phyloP scores from a whole-genome alignment of 1,284 basidiomycete genomes.

The Rhodotorula sp. region DNA sequence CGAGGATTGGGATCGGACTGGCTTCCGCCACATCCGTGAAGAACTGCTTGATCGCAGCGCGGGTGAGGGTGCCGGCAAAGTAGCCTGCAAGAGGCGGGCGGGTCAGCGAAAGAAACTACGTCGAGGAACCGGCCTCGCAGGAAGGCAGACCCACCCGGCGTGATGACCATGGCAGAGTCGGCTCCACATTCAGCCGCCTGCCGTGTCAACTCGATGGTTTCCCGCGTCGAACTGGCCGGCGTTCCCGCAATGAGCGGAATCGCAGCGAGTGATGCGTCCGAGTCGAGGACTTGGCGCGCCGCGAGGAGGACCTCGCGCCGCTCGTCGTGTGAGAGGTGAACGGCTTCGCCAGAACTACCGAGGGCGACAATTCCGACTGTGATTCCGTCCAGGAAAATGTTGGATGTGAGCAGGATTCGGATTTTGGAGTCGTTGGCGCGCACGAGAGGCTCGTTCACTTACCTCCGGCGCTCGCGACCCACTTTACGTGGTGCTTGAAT shows the following conservation, averaged over 20 bases:
- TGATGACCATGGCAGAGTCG: slow-evolving; percentile 64
- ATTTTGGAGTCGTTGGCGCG: too few relatives aligned
- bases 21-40: slow-evolving; percentile 68
- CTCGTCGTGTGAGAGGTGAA: slow-evolving; percentile 69
- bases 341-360: slow-evolving; percentile 52
- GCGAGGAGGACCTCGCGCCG: slow-evolving; percentile 63
- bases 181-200: slow-evolving; percentile 80
- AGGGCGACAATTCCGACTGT: slow-evolving; percentile 30
- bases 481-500: slow-evolving; percentile 28
- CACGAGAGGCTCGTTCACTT: not conserved
- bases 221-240: slow-evolving; percentile 70
- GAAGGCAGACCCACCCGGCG: slow-evolving; percentile 37
- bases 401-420: too few relatives aligned
- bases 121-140: too few relatives aligned
- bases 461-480: slow-evolving; percentile 29
- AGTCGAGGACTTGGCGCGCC: slow-evolving; percentile 70
- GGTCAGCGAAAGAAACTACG: too few relatives aligned
- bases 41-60: slow-evolving; percentile 52
- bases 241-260: slow-evolving; percentile 79
- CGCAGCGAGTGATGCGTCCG: slow-evolving; percentile 62
- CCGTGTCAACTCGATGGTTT: slow-evolving; percentile 72
- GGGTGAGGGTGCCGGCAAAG: slow-evolving; percentile 53
- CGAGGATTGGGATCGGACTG: slow-evolving; percentile 73
- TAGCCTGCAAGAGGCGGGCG: slow-evolving; percentile 41
- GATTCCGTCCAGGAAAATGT: not conserved